Evolutionary conservation across 768 basidiomycete genomes (phyloP).

Genomic region (Mycena albidolilacea): DNA sequence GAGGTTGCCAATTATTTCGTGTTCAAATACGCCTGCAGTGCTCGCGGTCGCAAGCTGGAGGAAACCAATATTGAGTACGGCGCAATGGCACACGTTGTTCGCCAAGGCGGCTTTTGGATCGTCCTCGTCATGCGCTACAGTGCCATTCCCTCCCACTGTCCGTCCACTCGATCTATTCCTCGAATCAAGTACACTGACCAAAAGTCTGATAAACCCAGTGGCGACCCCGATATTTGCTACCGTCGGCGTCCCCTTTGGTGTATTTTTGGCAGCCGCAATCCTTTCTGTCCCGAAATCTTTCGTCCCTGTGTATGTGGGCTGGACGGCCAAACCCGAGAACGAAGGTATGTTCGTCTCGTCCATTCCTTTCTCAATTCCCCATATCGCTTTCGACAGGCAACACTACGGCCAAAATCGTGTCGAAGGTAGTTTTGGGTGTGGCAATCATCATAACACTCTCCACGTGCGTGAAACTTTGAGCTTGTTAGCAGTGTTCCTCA

Average conservation of each 20-base stretch:
- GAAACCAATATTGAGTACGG: constrained; percentile 68
- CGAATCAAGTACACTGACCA: neutral
- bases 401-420: constrained; percentile 66
- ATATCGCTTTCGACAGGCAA: neutral
- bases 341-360: constrained; percentile 46
- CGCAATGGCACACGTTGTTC: constrained; percentile 75
- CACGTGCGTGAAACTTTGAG: constrained; percentile 85
- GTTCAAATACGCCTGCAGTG: constrained; percentile 84
- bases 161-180: constrained; percentile 43
- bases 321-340: constrained; percentile 70
- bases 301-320: constrained; percentile 91
- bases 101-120: constrained; percentile 91
- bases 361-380: constrained; percentile 42
- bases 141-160: constrained; percentile 90
- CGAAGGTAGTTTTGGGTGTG: constrained; percentile 74
- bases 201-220: constrained; percentile 58
- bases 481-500: constrained; percentile 44
- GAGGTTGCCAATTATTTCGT: constrained; percentile 91
- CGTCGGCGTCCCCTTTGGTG: constrained; percentile 85
- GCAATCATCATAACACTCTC: constrained; percentile 79
- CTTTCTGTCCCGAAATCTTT: constrained; percentile 92
- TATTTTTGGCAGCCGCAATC: constrained; percentile 84
- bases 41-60: constrained; percentile 82
- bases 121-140: constrained; percentile 82
- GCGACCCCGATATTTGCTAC: constrained; percentile 91